Evolutionary conservation across 148 eudicot species (phyloP).

Genomic region (Fallopia convolvulus): DNA sequence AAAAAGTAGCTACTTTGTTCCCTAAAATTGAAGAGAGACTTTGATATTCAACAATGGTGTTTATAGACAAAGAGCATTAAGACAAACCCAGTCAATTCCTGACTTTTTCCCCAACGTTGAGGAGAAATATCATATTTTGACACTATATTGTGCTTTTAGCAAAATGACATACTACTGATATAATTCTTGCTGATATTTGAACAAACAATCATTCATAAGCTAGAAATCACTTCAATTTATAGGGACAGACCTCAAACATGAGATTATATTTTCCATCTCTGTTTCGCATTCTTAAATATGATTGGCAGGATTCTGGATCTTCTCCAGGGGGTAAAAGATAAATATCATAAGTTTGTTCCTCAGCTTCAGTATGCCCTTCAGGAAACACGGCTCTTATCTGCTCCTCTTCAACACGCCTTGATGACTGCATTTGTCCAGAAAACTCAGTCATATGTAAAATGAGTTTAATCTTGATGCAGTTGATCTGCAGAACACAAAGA

Average conservation of each 20-base stretch:
- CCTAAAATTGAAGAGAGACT: background rate
- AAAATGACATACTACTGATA: background rate
- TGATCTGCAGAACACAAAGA: background rate
- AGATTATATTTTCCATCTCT: slow-evolving; percentile 97
- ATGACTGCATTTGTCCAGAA: slow-evolving; percentile 38
- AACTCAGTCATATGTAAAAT: background rate
- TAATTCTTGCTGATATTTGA: background rate
- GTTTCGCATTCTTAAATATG: slow-evolving; percentile 92
- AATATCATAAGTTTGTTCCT: slow-evolving; percentile 85
- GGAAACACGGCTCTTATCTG: slow-evolving; percentile 54
- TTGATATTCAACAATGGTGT: background rate
- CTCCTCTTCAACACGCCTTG: slow-evolving; percentile 49
- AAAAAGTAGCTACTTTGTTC: background rate
- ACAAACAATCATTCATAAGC: background rate
- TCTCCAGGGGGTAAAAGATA: slow-evolving; percentile 97
- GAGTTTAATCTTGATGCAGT: background rate
- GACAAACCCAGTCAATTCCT: no score
- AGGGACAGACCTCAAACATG: slow-evolving; percentile 82
- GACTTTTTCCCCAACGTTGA: background rate
- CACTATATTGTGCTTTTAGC: background rate
- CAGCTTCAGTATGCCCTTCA: slow-evolving; percentile 39
- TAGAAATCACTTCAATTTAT: background rate
- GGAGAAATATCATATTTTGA: background rate
- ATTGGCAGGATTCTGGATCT: slow-evolving; percentile 96
- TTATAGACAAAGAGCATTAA: background rate